phyloP scores from a whole-genome alignment of 352 stramenopile genomes.

The Globisporangium radiosum region DNA sequence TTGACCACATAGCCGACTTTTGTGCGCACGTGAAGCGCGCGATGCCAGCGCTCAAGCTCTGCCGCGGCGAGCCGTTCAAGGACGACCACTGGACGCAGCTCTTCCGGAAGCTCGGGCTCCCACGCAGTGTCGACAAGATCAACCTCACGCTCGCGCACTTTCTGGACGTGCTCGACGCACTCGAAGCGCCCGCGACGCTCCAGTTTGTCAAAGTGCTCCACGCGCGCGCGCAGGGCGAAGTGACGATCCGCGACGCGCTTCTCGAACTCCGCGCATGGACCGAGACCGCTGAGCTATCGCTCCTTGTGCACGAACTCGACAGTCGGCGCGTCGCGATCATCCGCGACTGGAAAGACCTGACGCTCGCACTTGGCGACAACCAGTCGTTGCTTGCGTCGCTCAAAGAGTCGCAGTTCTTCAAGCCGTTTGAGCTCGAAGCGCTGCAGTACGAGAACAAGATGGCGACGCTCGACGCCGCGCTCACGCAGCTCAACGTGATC shows the following conservation, averaged over 20 bases:
- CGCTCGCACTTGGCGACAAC: conserved; percentile 93
- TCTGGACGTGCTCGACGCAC: conserved; percentile 54
- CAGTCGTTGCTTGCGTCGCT: conserved; percentile 91
- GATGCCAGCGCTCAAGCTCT: conserved; percentile 92
- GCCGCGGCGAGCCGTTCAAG: conserved; percentile 92
- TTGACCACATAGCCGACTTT: conserved; percentile 78
- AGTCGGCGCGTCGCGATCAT: conserved; percentile 84
- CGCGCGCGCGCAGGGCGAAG: conserved; percentile 86
- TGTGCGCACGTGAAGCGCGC: conserved; percentile 80
- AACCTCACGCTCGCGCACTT: conserved; percentile 91
- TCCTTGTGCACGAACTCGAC: conserved; percentile 86
- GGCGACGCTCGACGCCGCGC: conserved; percentile 69
- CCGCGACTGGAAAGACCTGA: conserved; percentile 95
- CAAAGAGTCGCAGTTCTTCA: conserved; percentile 96
- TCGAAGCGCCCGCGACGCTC: conserved; percentile 80
- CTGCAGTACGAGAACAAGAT: conserved; percentile 90
- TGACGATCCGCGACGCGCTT: conserved; percentile 93
- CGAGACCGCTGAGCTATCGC: conserved; percentile 85
- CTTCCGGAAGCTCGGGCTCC: conserved; percentile 89
- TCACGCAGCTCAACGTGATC: conserved; percentile 86
- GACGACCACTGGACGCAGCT: conserved; percentile 95
- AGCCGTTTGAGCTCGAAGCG: conserved; percentile 90
- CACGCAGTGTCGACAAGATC: conserved; percentile 77
- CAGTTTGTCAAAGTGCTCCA: conserved; percentile 93
- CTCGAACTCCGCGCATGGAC: conserved; percentile 92